These are phyloP conservation scores for Clarireedia sp. DNA, from an alignment of 2,329 filamentous ascomycete species.

Conservation along the genomic window DNA sequence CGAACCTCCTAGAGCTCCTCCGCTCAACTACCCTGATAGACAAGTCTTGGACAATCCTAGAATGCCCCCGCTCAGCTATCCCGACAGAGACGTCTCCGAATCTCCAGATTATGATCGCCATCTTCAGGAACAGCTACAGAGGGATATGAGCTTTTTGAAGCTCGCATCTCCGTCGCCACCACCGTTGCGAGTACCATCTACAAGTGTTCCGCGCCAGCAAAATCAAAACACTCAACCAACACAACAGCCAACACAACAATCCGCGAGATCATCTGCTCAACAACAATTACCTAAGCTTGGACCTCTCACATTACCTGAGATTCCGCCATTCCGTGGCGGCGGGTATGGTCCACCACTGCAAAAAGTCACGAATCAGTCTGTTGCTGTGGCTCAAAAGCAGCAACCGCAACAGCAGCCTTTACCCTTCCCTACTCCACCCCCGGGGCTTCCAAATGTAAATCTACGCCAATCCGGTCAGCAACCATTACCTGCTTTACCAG, in stretches of 20 bases:
- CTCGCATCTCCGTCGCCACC: constrained; percentile 32
- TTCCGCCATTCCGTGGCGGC: constrained; percentile 31
- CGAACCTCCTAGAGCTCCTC: constrained; percentile 43
- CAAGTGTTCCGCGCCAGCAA: constrained; percentile 17
- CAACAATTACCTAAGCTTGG: constrained; percentile 30
- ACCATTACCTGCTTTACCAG: constrained; percentile 27
- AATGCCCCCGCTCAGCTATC: constrained; percentile 39
- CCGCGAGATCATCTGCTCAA: constrained; percentile 27
- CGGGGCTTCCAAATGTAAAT: constrained; percentile 24
- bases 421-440: constrained; percentile 13
- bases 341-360: constrained; percentile 21
- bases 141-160: constrained; percentile 51
- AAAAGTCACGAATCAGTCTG: constrained; percentile 24
- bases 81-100: constrained; percentile 35
- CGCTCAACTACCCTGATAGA: constrained; percentile 34
- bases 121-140: constrained; percentile 55
- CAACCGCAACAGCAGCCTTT: constrained; percentile 21
- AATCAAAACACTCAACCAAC: constrained; percentile 15
- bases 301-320: constrained; percentile 31
- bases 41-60: constrained; percentile 39
- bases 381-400: constrained; percentile 23
- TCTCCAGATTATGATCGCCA: constrained; percentile 54
- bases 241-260: constrained; percentile 12
- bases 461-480: constrained; percentile 23
- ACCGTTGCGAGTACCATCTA: constrained; percentile 12